These are phyloP conservation scores for Solanum chmielewskii DNA, from an alignment of 257 asterid species.

Conservation along the genomic window DNA sequence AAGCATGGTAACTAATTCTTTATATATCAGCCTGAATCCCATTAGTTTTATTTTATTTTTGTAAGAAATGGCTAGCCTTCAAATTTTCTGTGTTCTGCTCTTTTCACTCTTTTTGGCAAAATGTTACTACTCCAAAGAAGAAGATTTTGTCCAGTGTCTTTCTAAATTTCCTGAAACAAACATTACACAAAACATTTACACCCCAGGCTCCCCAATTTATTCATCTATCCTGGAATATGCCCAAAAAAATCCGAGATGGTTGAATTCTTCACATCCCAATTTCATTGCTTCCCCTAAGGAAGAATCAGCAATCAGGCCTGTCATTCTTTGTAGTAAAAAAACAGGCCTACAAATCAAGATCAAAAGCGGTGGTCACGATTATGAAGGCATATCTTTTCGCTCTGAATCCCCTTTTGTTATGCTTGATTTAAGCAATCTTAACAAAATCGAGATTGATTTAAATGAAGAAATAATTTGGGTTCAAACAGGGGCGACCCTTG, in stretches of 20 bases:
- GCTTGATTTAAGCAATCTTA: background rate
- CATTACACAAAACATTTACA: background rate
- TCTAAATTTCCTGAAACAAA: background rate
- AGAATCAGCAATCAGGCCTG: background rate
- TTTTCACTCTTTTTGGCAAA: background rate
- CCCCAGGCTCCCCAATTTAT: background rate
- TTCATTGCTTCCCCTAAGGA: background rate
- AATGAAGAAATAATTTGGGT: background rate
- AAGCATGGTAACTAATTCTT: background rate
- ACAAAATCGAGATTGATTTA: background rate
- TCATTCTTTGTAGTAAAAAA: background rate
- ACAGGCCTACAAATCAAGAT: background rate
- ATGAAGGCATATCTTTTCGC: background rate
- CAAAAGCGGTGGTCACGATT: background rate
- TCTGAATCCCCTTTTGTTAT: background rate
- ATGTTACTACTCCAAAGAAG: background rate
- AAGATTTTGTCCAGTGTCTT: background rate
- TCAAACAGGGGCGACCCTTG: slow-evolving; percentile 1
- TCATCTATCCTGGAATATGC: background rate
- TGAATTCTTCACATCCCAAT: background rate
- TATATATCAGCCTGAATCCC: background rate
- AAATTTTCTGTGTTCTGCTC: background rate
- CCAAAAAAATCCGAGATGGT: background rate
- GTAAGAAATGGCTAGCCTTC: background rate
- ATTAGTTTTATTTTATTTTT: background rate